Conservation (phyloP, 208 protist species). For the Acanthamoeba castellanii region DNA sequence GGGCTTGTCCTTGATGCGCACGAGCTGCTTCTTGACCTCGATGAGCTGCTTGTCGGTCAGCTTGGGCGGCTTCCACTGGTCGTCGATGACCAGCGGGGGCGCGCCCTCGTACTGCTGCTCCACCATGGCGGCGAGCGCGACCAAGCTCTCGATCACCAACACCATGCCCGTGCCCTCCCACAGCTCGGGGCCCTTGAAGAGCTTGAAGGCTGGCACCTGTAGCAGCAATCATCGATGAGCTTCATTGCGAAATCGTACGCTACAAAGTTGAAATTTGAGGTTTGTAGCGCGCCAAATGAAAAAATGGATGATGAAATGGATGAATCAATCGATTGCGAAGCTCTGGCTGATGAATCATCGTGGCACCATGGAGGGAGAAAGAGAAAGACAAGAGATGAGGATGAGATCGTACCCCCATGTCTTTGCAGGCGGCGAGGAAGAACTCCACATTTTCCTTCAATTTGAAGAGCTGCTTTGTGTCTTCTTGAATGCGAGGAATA, state of each 20-base stretch:
- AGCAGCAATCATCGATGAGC: background rate
- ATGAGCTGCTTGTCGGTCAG: background rate
- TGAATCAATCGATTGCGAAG: too few species aligned
- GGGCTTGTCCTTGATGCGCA: slow-evolving; percentile 8
- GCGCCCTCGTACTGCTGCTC: slow-evolving; percentile 55
- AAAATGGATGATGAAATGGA: background rate
- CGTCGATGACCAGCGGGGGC: slow-evolving; percentile 28
- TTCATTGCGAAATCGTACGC: background rate
- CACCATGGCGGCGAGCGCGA: slow-evolving; percentile 1
- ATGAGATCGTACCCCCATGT: slow-evolving; percentile 4
- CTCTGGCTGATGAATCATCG: background rate
- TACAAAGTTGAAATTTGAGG: too few species aligned
- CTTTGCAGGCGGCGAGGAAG: slow-evolving; percentile 56
- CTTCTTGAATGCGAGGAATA: slow-evolving; percentile 61
- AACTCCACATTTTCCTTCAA: slow-evolving; percentile 61
- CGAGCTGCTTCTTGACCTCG: slow-evolving; percentile 54
- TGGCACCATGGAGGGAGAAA: background rate
- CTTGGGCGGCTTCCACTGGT: slow-evolving; percentile 44
- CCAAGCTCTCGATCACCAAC: slow-evolving; percentile 31
- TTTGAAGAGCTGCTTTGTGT: slow-evolving; percentile 63
- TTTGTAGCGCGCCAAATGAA: background rate
- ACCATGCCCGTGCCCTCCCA: slow-evolving; percentile 10
- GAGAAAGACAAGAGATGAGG: background rate
- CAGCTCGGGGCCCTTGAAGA: slow-evolving; percentile 55
- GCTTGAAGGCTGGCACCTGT: slow-evolving; percentile 1